These are phyloP conservation scores for Talaromyces sp. DNA, from an alignment of 2,329 filamentous ascomycete genomes.

Conservation along the genomic window DNA sequence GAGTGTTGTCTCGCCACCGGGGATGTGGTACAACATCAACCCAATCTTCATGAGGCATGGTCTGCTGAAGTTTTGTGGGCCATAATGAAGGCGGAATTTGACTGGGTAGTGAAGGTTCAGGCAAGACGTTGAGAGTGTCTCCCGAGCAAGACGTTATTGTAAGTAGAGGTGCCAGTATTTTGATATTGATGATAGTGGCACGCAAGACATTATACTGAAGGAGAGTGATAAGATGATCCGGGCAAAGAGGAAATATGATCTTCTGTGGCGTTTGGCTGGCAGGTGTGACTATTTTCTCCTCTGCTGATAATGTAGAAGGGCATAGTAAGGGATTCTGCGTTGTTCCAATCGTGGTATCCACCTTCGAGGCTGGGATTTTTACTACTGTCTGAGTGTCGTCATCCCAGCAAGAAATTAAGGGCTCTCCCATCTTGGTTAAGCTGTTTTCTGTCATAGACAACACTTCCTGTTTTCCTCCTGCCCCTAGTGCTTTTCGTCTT, in stretches of 20 bases:
- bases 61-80: slow-evolving; percentile 10
- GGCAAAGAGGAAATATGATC: slow-evolving; percentile 7
- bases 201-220: slow-evolving; percentile 13
- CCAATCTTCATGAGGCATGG: slow-evolving; percentile 11
- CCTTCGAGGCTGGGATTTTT: neutral
- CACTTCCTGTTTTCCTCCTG: neutral
- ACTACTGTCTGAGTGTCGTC: neutral
- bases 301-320: neutral
- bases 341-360: neutral
- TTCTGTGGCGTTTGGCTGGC: slow-evolving; percentile 21
- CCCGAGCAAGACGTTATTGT: slow-evolving; percentile 3
- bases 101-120: neutral
- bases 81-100: neutral
- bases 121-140: slow-evolving; percentile 2
- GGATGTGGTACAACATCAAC: slow-evolving; percentile 8
- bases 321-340: neutral
- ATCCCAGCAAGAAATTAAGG: neutral
- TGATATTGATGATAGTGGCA: neutral
- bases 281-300: neutral
- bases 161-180: neutral
- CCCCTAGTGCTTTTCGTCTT: neutral
- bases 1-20: slow-evolving; percentile 6
- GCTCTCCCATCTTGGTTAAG: neutral
- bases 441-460: neutral
- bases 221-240: slow-evolving; percentile 10